These are phyloP conservation scores for Trichosporon ovoides DNA, from an alignment of 1,284 basidiomycete species.

Conservation along the genomic window DNA sequence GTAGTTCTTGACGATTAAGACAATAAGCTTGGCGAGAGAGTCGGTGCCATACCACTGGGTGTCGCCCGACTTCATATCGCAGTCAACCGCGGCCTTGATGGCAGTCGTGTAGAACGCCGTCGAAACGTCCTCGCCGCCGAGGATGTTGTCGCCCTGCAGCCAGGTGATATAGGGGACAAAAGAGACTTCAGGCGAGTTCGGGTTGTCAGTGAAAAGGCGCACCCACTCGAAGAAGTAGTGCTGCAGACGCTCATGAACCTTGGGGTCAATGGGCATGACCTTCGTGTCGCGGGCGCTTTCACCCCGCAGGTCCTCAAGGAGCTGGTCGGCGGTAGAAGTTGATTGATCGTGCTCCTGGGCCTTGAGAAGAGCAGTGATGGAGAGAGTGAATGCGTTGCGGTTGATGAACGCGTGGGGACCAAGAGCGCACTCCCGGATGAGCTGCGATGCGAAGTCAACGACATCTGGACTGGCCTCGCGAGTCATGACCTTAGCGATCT, in stretches of 20 bases:
- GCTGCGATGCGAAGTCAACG: constrained; percentile 73
- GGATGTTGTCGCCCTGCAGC: constrained; percentile 89
- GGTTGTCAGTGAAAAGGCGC: constrained; percentile 64
- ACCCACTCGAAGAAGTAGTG: constrained; percentile 79
- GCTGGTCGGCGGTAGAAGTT: constrained; percentile 42
- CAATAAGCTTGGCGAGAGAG: constrained; percentile 89
- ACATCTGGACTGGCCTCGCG: constrained; percentile 70
- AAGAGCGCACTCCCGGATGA: constrained; percentile 81
- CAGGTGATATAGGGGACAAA: constrained; percentile 98
- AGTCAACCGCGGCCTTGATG: constrained; percentile 87
- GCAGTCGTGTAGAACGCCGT: constrained; percentile 98
- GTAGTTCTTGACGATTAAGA: constrained; percentile 99
- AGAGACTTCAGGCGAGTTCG: constrained; percentile 80
- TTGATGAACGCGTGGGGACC: constrained; percentile 68
- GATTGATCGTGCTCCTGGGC: constrained; percentile 41
- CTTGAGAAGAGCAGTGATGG: constrained; percentile 75
- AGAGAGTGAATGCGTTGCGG: constrained; percentile 71
- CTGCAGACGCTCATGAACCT: constrained; percentile 54
- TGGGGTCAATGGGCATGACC: constrained; percentile 39
- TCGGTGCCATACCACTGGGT: constrained; percentile 85
- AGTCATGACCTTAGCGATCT: constrained; percentile 77
- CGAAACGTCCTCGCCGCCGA: constrained; percentile 93
- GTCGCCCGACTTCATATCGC: constrained; percentile 78
- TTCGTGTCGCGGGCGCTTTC: constrained; percentile 17
- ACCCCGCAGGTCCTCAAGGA: constrained; percentile 42